Evolutionary conservation across 805 yeast species (phyloP).

Genomic region (Hanseniaspora meyeri): DNA sequence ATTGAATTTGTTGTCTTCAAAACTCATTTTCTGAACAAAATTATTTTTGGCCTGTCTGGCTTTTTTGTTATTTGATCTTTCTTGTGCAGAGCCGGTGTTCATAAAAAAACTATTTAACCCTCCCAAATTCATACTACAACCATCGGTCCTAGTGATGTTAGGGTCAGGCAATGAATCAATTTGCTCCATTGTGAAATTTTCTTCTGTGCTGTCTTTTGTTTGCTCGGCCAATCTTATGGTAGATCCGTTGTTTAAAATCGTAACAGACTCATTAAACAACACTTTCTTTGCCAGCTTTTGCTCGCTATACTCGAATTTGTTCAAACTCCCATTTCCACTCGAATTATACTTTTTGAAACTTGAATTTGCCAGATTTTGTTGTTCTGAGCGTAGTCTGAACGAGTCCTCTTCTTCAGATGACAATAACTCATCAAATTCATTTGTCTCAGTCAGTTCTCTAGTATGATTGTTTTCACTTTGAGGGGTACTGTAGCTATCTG

Average conservation of each 20-base stretch:
- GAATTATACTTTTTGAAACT: neutral
- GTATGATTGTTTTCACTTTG: slow-evolving; percentile 24
- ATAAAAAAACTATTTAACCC: slow-evolving; percentile 13
- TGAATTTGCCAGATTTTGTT: neutral
- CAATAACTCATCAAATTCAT: slow-evolving; percentile 25
- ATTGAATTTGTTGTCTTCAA: slow-evolving; percentile 17
- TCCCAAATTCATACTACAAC: neutral
- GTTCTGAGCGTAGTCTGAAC: slow-evolving; percentile 8
- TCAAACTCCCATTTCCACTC: neutral
- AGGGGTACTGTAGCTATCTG: slow-evolving; percentile 16
- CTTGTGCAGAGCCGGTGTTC: slow-evolving; percentile 17
- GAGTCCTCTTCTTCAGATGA: slow-evolving; percentile 23
- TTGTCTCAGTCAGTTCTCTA: slow-evolving; percentile 29
- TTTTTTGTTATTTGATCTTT: slow-evolving; percentile 18
- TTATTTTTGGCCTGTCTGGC: slow-evolving; percentile 20
- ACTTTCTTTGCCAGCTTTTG: slow-evolving; percentile 1
- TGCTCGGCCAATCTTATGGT: neutral
- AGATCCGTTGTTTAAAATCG: slow-evolving; percentile 7
- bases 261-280: slow-evolving; percentile 9
- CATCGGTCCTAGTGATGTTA: slow-evolving; percentile 17
- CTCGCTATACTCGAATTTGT: neutral
- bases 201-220: neutral
- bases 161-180: slow-evolving; percentile 8
- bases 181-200: neutral
- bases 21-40: slow-evolving; percentile 21